Evolutionary conservation across 306 rosid genomes (phyloP).

Genomic region (Styphnolobium japonicum): DNA sequence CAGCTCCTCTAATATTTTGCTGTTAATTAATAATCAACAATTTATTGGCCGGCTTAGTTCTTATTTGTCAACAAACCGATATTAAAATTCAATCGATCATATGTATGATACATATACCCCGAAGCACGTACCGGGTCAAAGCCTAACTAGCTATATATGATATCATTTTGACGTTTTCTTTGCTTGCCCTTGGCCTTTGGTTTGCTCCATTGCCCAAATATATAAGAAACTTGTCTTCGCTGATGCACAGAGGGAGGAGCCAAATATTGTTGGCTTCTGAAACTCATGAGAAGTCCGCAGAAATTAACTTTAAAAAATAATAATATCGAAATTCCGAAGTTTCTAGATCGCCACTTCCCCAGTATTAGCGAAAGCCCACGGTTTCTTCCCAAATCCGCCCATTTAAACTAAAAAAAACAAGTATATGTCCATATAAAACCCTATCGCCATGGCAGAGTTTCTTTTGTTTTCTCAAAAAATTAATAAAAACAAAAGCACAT

Average conservation of each 20-base stretch:
- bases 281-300: slow-evolving; percentile 4
- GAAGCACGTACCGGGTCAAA: not conserved
- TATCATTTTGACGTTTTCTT: not conserved
- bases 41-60: not conserved
- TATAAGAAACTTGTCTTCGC: not conserved
- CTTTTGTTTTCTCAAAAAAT: not conserved
- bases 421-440: too few species aligned
- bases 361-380: not conserved
- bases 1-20: not conserved
- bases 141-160: not conserved
- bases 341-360: not conserved
- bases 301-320: not conserved
- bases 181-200: not conserved
- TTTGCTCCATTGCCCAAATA: not conserved
- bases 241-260: not conserved
- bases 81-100: not conserved
- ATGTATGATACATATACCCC: not conserved
- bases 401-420: not conserved
- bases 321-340: not conserved
- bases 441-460: too few species aligned
- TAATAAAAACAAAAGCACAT: not conserved
- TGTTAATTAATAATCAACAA: not conserved
- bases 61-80: not conserved
- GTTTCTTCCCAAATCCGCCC: not conserved
- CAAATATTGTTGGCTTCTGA: not conserved